These are phyloP conservation scores for Mariannaea elegans DNA, from an alignment of 2,329 filamentous ascomycete species.

Conservation along the genomic window DNA sequence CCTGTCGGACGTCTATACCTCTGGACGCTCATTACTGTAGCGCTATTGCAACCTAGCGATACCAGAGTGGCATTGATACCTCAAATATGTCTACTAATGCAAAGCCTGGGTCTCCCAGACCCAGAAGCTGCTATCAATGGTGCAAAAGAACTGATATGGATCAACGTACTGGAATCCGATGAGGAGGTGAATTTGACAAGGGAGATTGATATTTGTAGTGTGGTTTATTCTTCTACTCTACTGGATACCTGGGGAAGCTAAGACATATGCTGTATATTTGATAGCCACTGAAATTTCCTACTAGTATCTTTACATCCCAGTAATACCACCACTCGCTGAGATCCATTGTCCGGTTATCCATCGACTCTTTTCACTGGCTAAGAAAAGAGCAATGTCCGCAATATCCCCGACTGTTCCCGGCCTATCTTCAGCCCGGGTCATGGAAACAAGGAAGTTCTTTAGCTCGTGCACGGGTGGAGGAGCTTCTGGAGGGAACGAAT, in stretches of 20 bases:
- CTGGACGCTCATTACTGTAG: background rate
- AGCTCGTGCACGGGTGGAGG: slow-evolving; percentile 7
- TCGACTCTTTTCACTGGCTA: slow-evolving; percentile 26
- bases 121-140: background rate
- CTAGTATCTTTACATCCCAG: slow-evolving; percentile 19
- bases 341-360: slow-evolving; percentile 32
- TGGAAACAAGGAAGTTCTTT: slow-evolving; percentile 27
- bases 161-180: background rate
- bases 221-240: background rate
- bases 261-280: background rate
- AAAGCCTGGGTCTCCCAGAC: background rate
- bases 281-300: background rate
- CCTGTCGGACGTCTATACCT: background rate
- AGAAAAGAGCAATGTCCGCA: slow-evolving; percentile 14
- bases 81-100: background rate
- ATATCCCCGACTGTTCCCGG: slow-evolving; percentile 14
- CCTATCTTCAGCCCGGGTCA: slow-evolving; percentile 42
- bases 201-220: background rate
- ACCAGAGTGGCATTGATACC: background rate
- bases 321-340: slow-evolving; percentile 28
- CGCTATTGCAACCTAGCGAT: background rate
- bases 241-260: background rate
- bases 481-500: slow-evolving; percentile 29
- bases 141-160: background rate
- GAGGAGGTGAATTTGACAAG: background rate